These are phyloP conservation scores for Jaminaea rosea DNA, from an alignment of 1,284 basidiomycete species.

Conservation along the genomic window DNA sequence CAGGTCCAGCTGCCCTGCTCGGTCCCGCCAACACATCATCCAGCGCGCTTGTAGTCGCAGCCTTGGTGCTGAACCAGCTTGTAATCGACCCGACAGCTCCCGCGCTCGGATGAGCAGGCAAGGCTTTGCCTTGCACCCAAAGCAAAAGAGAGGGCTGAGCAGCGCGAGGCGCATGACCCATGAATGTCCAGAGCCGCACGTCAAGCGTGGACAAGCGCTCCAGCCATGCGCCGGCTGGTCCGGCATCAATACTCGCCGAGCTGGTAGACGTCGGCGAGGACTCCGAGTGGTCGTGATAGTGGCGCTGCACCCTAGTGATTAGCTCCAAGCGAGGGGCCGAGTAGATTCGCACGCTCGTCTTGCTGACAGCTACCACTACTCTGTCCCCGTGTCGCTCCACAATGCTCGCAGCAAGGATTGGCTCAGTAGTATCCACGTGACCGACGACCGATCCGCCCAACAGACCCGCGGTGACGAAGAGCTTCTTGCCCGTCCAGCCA, in stretches of 20 bases:
- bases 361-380: slow-evolving; percentile 21
- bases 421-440: slow-evolving; percentile 24
- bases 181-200: slow-evolving; percentile 35
- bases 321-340: slow-evolving; percentile 29
- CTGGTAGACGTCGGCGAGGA: slow-evolving; percentile 1
- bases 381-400: slow-evolving; percentile 22
- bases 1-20: background rate
- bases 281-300: slow-evolving; percentile 24
- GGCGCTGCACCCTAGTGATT: slow-evolving; percentile 30
- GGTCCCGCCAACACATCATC: slow-evolving; percentile 8
- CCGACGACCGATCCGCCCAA: slow-evolving; percentile 25
- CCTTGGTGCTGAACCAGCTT: slow-evolving; percentile 8
- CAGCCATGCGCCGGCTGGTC: slow-evolving; percentile 29
- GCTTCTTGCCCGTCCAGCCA: background rate
- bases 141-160: slow-evolving; percentile 27
- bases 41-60: slow-evolving; percentile 2
- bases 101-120: slow-evolving; percentile 30
- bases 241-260: slow-evolving; percentile 17
- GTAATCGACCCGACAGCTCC: slow-evolving; percentile 16
- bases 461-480: slow-evolving; percentile 16
- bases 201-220: slow-evolving; percentile 35
- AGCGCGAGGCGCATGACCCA: slow-evolving; percentile 25
- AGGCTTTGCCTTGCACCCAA: slow-evolving; percentile 13
- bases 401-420: slow-evolving; percentile 20
- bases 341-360: slow-evolving; percentile 24